Conservation (phyloP, 768 basidiomycete genomes). For the Grammothele lineata region DNA sequence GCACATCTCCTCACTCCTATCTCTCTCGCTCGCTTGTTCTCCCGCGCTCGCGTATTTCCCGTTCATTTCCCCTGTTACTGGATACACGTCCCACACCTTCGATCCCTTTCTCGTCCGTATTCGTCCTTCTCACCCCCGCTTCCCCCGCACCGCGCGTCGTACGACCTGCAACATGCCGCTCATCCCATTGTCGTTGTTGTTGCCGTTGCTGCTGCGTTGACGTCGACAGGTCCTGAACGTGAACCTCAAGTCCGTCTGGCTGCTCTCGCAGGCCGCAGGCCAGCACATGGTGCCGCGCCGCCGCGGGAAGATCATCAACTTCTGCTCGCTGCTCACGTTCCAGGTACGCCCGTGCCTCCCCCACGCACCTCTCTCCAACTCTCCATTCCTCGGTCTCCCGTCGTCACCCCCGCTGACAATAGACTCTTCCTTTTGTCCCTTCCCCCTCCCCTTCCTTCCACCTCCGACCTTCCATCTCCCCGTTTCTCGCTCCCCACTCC, state of each 20-base stretch:
- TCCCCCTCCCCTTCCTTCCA: conserved; percentile 6
- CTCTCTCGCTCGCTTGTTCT: neutral
- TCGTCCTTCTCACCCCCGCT: neutral
- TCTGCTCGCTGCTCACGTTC: conserved; percentile 49
- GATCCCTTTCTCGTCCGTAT: neutral
- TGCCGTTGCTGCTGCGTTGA: neutral
- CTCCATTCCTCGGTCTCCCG: neutral
- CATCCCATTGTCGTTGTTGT: too few species aligned
- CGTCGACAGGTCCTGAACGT: conserved; percentile 66
- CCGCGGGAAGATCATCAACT: conserved; percentile 71
- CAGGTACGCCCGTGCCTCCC: conserved; percentile 17
- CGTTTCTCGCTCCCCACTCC: conserved; percentile 5
- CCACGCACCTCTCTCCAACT: neutral
- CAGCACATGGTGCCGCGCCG: conserved; percentile 79
- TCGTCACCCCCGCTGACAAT: neutral
- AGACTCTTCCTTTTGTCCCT: neutral
- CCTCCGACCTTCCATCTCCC: conserved; percentile 13
- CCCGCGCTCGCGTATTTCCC: neutral
- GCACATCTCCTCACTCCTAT: neutral
- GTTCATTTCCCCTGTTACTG: neutral
- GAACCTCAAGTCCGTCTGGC: conserved; percentile 85
- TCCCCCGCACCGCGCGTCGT: neutral
- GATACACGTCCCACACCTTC: neutral
- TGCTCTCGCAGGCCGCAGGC: conserved; percentile 83
- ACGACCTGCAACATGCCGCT: too few species aligned